A percentile compares a stretch with the other conserved stretches of the same genome.
Evolutionary conservation across 257 asterid genomes (phyloP).

Genomic region (Solanum paucissectum): DNA sequence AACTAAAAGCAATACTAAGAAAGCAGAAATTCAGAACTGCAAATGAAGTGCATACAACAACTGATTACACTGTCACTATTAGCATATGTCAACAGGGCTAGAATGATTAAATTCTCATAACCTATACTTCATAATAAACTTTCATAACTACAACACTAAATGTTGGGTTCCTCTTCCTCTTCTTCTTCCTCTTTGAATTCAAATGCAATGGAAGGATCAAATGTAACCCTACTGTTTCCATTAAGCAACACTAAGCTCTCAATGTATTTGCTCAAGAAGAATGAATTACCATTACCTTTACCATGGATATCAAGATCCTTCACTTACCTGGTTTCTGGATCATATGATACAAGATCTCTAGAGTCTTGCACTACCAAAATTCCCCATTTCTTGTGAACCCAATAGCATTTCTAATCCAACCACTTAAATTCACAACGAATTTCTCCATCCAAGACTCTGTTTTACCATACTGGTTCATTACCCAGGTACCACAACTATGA

Average conservation of each 20-base stretch:
- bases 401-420: constrained; percentile 3
- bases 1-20: too few species aligned
- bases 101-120: too few species aligned
- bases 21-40: too few species aligned
- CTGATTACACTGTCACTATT: too few species aligned
- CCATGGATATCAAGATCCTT: not conserved
- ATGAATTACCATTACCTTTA: too few species aligned
- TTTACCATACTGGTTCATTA: constrained; percentile 23
- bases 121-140: too few species aligned
- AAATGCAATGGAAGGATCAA: not conserved
- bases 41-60: too few species aligned
- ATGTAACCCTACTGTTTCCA: too few species aligned
- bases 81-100: too few species aligned
- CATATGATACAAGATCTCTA: constrained; percentile 8
- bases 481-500: constrained; percentile 16
- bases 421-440: not conserved
- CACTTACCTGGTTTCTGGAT: not conserved
- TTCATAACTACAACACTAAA: too few species aligned
- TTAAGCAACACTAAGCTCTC: not conserved
- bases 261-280: not conserved
- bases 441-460: constrained; percentile 14
- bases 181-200: not conserved
- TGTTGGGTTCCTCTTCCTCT: too few species aligned
- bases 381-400: constrained; percentile 12
- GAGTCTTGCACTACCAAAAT: not conserved